Percentiles rank a stretch among this genome's conserved stretches.
phyloP scores from a whole-genome alignment of 208 protist species.

The Crithidia expoeki region DNA sequence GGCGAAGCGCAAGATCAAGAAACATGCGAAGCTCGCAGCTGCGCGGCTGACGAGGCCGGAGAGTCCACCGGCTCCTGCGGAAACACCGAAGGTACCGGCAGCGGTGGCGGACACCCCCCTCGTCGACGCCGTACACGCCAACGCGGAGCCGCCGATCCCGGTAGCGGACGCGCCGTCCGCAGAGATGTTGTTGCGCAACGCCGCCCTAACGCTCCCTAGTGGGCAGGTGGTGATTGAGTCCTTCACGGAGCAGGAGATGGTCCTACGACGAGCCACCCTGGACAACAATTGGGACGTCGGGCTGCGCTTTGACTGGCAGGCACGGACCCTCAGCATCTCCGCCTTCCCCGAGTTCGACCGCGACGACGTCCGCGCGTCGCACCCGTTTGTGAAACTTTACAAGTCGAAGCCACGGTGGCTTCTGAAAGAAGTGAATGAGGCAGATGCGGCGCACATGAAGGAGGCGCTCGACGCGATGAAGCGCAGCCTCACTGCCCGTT shows the following conservation, averaged over 20 bases:
- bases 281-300: slow-evolving; percentile 74
- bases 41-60: slow-evolving; percentile 17
- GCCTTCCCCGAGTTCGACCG: slow-evolving; percentile 54
- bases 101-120: slow-evolving; percentile 35
- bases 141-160: slow-evolving; percentile 22
- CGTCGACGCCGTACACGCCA: slow-evolving; percentile 29
- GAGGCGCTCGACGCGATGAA: slow-evolving; percentile 72
- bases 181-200: slow-evolving; percentile 25
- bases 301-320: slow-evolving; percentile 77
- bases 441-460: slow-evolving; percentile 61
- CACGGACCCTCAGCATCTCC: slow-evolving; percentile 61
- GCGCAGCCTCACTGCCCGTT: slow-evolving; percentile 51
- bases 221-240: slow-evolving; percentile 57
- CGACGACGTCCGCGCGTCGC: slow-evolving; percentile 25
- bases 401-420: slow-evolving; percentile 61
- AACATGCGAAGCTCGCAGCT: slow-evolving; percentile 45
- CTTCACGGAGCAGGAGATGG: slow-evolving; percentile 72
- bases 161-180: slow-evolving; percentile 6
- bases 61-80: background rate
- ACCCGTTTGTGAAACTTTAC: slow-evolving; percentile 65
- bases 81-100: background rate
- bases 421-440: slow-evolving; percentile 74
- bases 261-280: slow-evolving; percentile 51
- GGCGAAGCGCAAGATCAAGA: slow-evolving; percentile 51
- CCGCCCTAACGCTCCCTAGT: slow-evolving; percentile 51